Evolutionary conservation across 1,284 basidiomycete species (phyloP).

Genomic region (Cryptococcus sp.): DNA sequence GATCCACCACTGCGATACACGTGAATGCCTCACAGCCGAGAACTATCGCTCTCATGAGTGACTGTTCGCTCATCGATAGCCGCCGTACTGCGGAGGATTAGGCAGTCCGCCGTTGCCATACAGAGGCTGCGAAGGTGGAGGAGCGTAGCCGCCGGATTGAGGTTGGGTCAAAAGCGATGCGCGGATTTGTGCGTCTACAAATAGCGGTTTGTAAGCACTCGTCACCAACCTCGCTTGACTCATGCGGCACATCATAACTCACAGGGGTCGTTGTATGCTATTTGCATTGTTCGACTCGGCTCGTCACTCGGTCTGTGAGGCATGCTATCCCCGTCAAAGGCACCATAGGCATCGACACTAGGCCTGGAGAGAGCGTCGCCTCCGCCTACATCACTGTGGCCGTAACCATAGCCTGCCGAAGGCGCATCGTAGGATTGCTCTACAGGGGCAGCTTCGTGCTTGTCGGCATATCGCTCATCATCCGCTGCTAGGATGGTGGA

Average conservation of each 20-base stretch:
- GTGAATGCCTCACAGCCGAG: no score
- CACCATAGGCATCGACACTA: constrained; percentile 81
- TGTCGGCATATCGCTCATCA: constrained; percentile 40
- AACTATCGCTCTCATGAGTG: no score
- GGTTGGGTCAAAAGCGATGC: constrained; percentile 29
- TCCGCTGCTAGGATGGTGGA: constrained; percentile 26
- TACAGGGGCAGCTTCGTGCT: constrained; percentile 18
- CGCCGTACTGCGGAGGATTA: constrained; percentile 36
- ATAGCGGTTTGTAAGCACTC: constrained; percentile 57
- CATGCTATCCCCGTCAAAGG: constrained; percentile 64
- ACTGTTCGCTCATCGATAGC: constrained; percentile 26
- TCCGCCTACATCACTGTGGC: constrained; percentile 20
- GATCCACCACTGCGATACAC: no score
- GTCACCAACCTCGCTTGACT: constrained; percentile 53
- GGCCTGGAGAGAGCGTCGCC: constrained; percentile 54
- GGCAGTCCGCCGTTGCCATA: constrained; percentile 27
- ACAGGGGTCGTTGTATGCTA: constrained; percentile 52
- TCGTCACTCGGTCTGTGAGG: constrained; percentile 42
- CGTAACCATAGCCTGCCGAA: constrained; percentile 58
- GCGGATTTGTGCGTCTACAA: constrained; percentile 41
- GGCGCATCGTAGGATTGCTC: constrained; percentile 56
- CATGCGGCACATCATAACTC: constrained; percentile 55
- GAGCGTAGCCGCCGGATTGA: constrained; percentile 1
- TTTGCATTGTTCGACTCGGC: constrained; percentile 75
- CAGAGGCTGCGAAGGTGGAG: constrained; percentile 2